A percentile compares a stretch with the other conserved stretches of the same genome.
Conservation (phyloP, 345 rosid species). For the Corymbia maculata region DNA sequence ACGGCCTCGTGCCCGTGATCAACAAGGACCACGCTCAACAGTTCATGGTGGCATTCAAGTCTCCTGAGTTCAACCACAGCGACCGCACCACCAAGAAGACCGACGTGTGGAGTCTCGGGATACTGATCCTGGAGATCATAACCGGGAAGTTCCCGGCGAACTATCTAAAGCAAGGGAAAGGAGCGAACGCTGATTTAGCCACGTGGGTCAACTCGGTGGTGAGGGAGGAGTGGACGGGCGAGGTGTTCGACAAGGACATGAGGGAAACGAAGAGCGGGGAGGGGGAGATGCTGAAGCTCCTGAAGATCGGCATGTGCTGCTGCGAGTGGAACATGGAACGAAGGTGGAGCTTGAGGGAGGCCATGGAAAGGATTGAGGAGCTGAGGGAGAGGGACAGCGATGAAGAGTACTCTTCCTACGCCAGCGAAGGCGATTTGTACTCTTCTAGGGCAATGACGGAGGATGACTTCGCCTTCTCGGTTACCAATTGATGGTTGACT, state of each 20-base stretch:
- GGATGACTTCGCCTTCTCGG: conserved; percentile 45
- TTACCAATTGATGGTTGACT: not conserved
- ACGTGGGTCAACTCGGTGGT: conserved; percentile 75
- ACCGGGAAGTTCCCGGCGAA: conserved; percentile 86
- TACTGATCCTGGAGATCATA: conserved; percentile 63
- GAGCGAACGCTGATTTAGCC: conserved; percentile 42
- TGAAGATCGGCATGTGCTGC: conserved; percentile 81
- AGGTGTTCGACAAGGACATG: conserved; percentile 83
- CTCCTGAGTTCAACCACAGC: conserved; percentile 56
- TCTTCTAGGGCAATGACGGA: conserved; percentile 54
- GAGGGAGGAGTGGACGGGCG: conserved; percentile 74
- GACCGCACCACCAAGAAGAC: conserved; percentile 45
- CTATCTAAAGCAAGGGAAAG: conserved; percentile 53
- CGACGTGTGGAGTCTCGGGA: conserved; percentile 89
- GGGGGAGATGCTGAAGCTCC: conserved; percentile 69
- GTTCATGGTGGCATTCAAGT: conserved; percentile 66
- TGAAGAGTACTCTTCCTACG: conserved; percentile 47
- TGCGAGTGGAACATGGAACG: conserved; percentile 68
- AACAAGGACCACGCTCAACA: conserved; percentile 61
- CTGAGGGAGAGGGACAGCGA: conserved; percentile 40
- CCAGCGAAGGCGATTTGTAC: conserved; percentile 43
- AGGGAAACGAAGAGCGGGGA: conserved; percentile 43
- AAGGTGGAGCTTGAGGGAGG: conserved; percentile 62
- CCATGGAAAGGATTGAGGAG: conserved; percentile 43
- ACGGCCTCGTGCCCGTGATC: conserved; percentile 42